phyloP scores from a whole-genome alignment of 768 basidiomycete species.

The Heimioporus sp. region DNA sequence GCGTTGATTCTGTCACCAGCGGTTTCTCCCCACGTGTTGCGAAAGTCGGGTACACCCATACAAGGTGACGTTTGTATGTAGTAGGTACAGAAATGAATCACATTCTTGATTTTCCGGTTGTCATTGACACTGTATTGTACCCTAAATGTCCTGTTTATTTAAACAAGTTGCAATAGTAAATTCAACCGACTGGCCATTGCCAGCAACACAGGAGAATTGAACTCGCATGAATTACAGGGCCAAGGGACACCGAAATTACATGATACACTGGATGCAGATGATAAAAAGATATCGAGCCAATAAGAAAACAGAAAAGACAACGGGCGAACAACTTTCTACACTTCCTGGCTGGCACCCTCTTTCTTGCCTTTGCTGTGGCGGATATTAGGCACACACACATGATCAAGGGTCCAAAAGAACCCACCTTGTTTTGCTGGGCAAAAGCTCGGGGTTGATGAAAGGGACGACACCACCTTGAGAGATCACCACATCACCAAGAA shows the following conservation, averaged over 20 bases:
- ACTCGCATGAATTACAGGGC: constrained; percentile 17
- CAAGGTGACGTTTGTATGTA: background rate
- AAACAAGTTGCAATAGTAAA: too few relatives aligned
- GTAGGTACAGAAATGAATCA: background rate
- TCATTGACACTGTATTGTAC: too few relatives aligned
- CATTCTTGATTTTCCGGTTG: background rate
- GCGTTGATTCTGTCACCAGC: constrained; percentile 47
- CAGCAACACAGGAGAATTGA: background rate
- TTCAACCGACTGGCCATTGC: too few relatives aligned
- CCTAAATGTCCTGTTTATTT: too few relatives aligned
- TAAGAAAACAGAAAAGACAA: constrained; percentile 13
- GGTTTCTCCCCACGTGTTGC: constrained; percentile 59
- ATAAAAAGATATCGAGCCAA: constrained; percentile 28
- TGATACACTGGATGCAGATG: constrained; percentile 26
- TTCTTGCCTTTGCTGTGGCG: constrained; percentile 33
- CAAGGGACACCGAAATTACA: constrained; percentile 19
- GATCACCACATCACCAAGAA: constrained; percentile 84
- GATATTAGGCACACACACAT: constrained; percentile 1
- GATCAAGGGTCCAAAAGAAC: background rate
- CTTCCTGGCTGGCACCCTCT: constrained; percentile 32
- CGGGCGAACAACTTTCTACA: constrained; percentile 14
- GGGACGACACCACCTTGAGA: constrained; percentile 89
- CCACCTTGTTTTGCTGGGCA: constrained; percentile 32
- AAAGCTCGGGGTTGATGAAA: constrained; percentile 49
- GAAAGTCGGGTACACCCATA: constrained; percentile 3